These are phyloP conservation scores for Pseudozyma sp. DNA, from an alignment of 1,284 basidiomycete genomes.

Conservation along the genomic window DNA sequence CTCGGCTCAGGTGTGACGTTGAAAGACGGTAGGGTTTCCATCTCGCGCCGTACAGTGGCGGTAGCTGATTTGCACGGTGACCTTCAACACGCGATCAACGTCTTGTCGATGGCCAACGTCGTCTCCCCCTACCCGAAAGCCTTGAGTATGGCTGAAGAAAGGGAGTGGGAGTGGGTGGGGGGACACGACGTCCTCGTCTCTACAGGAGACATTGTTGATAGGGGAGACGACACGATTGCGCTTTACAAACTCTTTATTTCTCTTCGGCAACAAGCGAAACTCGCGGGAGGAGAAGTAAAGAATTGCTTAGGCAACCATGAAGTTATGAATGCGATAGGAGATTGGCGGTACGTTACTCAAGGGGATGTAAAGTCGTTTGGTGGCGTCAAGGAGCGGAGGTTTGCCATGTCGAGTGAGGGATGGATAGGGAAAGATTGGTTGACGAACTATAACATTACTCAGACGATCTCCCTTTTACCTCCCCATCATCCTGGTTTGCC, in stretches of 20 bases:
- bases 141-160: no score
- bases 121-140: constrained; percentile 20
- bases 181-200: constrained; percentile 62
- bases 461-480: constrained; percentile 47
- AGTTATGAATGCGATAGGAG: constrained; percentile 68
- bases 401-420: constrained; percentile 69
- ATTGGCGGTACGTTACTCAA: constrained; percentile 70
- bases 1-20: not conserved
- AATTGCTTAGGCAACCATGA: constrained; percentile 63
- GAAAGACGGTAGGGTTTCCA: constrained; percentile 12
- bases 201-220: constrained; percentile 67
- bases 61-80: constrained; percentile 67
- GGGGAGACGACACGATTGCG: constrained; percentile 65
- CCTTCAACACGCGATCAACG: constrained; percentile 58
- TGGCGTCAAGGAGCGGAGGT: constrained; percentile 39
- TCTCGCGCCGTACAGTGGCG: constrained; percentile 54
- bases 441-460: constrained; percentile 54
- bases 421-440: constrained; percentile 66
- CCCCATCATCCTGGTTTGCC: constrained; percentile 16
- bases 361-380: constrained; percentile 69
- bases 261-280: constrained; percentile 48
- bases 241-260: constrained; percentile 61
- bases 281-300: constrained; percentile 52
- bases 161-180: constrained; percentile 41
- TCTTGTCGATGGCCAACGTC: constrained; percentile 58